A percentile compares a stretch with the other conserved stretches of the same genome.
phyloP scores from a whole-genome alignment of 2,329 filamentous ascomycete genomes.

The Grosmannia serpens region DNA sequence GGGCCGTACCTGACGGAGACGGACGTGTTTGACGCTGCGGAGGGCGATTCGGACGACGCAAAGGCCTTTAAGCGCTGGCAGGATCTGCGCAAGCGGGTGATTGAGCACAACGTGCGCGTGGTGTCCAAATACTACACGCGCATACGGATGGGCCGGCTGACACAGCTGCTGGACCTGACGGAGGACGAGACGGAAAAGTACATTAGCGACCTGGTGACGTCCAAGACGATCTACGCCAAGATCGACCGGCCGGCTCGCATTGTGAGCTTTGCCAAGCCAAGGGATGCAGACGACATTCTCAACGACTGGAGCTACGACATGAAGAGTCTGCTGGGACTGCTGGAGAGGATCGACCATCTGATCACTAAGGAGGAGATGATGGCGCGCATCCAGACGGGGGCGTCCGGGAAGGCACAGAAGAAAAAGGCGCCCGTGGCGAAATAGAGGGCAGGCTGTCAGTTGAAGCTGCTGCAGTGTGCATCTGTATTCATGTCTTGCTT shows the following conservation, averaged over 20 bases:
- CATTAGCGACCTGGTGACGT: constrained; percentile 91
- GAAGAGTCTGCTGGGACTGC: constrained; percentile 58
- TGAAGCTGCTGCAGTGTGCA: not conserved
- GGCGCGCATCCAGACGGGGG: constrained; percentile 76
- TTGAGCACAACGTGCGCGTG: constrained; percentile 97
- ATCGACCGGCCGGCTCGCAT: constrained; percentile 89
- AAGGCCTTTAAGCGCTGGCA: constrained; percentile 83
- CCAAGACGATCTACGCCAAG: constrained; percentile 95
- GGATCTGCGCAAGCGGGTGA: constrained; percentile 93
- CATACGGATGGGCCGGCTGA: constrained; percentile 84
- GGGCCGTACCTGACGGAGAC: constrained; percentile 78
- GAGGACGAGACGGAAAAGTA: constrained; percentile 98
- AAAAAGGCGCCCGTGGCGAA: constrained; percentile 21
- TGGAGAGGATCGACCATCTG: constrained; percentile 86
- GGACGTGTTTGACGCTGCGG: constrained; percentile 71
- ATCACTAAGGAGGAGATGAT: constrained; percentile 99
- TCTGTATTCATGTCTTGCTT: not conserved
- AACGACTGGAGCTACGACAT: constrained; percentile 98
- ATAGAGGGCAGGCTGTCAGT: constrained; percentile 4
- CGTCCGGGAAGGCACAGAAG: constrained; percentile 13
- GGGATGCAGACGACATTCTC: constrained; percentile 88
- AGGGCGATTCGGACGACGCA: constrained; percentile 56
- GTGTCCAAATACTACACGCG: constrained; percentile 98
- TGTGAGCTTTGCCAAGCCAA: constrained; percentile 88
- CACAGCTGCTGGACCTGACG: constrained; percentile 78